phyloP scores from a whole-genome alignment of 805 yeast species.

The Hermanozyma aechmeae region DNA sequence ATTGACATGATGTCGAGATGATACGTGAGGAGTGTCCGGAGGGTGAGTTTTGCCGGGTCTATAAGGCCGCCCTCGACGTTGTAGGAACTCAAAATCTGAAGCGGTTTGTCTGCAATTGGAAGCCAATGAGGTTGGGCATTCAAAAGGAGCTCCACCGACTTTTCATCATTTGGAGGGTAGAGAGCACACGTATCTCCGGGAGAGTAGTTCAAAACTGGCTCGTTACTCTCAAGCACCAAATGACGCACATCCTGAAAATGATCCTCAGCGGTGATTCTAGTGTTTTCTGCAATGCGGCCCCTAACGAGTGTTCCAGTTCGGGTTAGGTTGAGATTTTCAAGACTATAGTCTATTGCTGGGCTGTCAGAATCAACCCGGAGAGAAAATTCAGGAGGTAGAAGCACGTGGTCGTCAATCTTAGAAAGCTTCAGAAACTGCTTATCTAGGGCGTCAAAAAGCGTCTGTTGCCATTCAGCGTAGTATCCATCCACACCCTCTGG shows the following conservation, averaged over 20 bases:
- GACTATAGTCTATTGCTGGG: no score
- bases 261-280: slow-evolving; percentile 53
- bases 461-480: slow-evolving; percentile 64
- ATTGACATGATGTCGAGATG: slow-evolving; percentile 78
- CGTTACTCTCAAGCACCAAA: slow-evolving; percentile 32
- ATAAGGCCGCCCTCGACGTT: slow-evolving; percentile 51
- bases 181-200: slow-evolving; percentile 82
- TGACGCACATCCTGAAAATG: slow-evolving; percentile 91
- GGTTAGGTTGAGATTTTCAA: slow-evolving; percentile 3
- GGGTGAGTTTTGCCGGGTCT: slow-evolving; percentile 40
- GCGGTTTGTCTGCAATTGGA: slow-evolving; percentile 54
- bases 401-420: slow-evolving; percentile 13
- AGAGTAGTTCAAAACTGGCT: slow-evolving; percentile 22
- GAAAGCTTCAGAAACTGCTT: slow-evolving; percentile 13
- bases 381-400: slow-evolving; percentile 19
- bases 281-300: slow-evolving; percentile 44
- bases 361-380: slow-evolving; percentile 6
- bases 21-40: slow-evolving; percentile 62
- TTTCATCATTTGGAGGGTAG: slow-evolving; percentile 63
- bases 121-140: slow-evolving; percentile 64
- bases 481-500: slow-evolving; percentile 72
- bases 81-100: no score
- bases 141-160: slow-evolving; percentile 56
- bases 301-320: slow-evolving; percentile 1
- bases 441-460: slow-evolving; percentile 25